A percentile compares a stretch with the other conserved stretches of the same genome.
Evolutionary conservation across 192 early-diverging fungal species (phyloP).

Genomic region (Kickxella alabastrina): DNA sequence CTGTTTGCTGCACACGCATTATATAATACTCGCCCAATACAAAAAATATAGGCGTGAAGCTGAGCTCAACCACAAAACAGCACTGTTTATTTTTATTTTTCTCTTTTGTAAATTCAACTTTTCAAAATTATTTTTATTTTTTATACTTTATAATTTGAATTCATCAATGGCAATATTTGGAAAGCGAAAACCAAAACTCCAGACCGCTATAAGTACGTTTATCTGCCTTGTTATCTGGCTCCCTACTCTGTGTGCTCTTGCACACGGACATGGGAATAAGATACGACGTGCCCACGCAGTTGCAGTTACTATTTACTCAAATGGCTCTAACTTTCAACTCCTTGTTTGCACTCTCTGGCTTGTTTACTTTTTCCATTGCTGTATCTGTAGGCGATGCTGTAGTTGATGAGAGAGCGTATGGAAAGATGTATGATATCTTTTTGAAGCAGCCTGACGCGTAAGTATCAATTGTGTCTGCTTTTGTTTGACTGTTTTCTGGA

Average conservation of each 20-base stretch:
- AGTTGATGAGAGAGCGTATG: constrained; percentile 26
- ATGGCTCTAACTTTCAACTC: too few species aligned
- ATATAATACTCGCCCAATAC: too few species aligned
- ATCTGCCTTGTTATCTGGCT: background rate
- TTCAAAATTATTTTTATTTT: too few species aligned
- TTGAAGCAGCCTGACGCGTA: constrained; percentile 34
- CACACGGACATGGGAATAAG: too few species aligned
- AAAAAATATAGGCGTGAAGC: too few species aligned
- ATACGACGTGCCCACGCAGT: too few species aligned
- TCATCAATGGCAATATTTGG: constrained; percentile 49
- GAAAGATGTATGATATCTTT: constrained; percentile 31
- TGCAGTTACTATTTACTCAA: too few species aligned
- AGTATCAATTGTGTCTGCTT: constrained; percentile 7
- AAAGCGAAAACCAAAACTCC: constrained; percentile 38
- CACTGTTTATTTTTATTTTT: too few species aligned
- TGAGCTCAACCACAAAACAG: too few species aligned
- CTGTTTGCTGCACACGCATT: too few species aligned
- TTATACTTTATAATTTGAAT: constrained; percentile 30
- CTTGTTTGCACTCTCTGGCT: too few species aligned
- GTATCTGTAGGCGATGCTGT: constrained; percentile 44
- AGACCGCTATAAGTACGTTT: constrained; percentile 37
- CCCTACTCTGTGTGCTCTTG: background rate
- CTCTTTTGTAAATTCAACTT: constrained; percentile 16
- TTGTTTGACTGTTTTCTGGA: background rate
- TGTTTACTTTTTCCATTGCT: too few species aligned